A percentile compares a stretch with the other conserved stretches of the same genome.
Evolutionary conservation across 179 eudicot species (phyloP).

Genomic region (Spinacia oleracea): DNA sequence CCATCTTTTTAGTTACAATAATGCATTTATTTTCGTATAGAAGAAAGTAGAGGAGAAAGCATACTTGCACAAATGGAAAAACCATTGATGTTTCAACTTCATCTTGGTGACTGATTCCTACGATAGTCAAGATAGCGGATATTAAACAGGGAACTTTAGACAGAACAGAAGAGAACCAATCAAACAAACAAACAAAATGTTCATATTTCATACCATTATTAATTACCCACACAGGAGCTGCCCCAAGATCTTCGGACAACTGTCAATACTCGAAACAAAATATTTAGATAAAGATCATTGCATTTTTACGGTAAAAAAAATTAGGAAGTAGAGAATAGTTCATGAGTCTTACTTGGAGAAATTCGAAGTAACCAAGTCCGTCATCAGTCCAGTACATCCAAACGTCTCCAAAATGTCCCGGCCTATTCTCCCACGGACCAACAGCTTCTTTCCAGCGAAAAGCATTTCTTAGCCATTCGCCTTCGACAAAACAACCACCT

Average conservation of each 20-base stretch:
- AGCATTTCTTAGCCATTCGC: conserved; percentile 77
- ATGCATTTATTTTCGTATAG: background rate
- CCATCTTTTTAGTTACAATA: background rate
- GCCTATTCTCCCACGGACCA: conserved; percentile 89
- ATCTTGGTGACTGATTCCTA: conserved; percentile 76
- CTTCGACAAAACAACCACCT: conserved; percentile 99
- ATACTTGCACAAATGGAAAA: conserved; percentile 70
- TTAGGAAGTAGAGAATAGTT: background rate
- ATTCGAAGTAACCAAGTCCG: conserved; percentile 90
- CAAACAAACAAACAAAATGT: background rate
- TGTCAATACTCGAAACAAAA: conserved; percentile 29
- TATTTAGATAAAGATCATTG: background rate
- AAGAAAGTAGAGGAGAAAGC: conserved; percentile 20
- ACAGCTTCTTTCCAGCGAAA: conserved; percentile 88
- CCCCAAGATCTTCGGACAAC: conserved; percentile 91
- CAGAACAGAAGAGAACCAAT: background rate
- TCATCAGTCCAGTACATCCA: conserved; percentile 99
- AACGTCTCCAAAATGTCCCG: conserved; percentile 93
- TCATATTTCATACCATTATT: conserved; percentile 60
- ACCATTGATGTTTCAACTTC: conserved; percentile 57
- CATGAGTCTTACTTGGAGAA: conserved; percentile 61
- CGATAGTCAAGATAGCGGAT: conserved; percentile 3
- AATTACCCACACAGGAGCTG: conserved; percentile 86
- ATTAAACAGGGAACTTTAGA: conserved; percentile 22
- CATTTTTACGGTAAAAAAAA: background rate